A percentile compares a stretch with the other conserved stretches of the same genome.
phyloP scores from a whole-genome alignment of 352 stramenopile genomes.

The Phytophthora ohioensis region DNA sequence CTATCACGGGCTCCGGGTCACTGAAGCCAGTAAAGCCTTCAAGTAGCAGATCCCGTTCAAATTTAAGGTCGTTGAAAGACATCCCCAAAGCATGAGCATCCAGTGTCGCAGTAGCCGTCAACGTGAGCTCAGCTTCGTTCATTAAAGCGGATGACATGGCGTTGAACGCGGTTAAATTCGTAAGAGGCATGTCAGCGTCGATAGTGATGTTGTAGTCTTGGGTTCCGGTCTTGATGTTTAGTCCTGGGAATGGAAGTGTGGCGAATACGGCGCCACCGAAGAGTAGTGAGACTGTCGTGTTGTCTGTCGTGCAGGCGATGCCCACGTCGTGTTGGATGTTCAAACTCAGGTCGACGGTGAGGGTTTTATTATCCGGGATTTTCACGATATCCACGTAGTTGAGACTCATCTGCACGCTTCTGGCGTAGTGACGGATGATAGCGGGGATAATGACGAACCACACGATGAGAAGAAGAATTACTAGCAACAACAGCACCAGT shows the following conservation, averaged over 20 bases:
- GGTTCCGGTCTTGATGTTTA: slow-evolving; percentile 49
- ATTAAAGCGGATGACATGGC: slow-evolving; percentile 50
- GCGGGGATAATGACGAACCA: slow-evolving; percentile 69
- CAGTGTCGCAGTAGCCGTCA: slow-evolving; percentile 46
- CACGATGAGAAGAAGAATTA: slow-evolving; percentile 56
- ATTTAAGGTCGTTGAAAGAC: slow-evolving; percentile 52
- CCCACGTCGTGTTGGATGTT: slow-evolving; percentile 53
- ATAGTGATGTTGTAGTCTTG: slow-evolving; percentile 64
- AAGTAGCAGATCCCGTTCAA: slow-evolving; percentile 57
- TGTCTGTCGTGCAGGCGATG: slow-evolving; percentile 50
- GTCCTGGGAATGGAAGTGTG: slow-evolving; percentile 50
- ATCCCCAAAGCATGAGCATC: slow-evolving; percentile 52
- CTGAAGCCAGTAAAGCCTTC: slow-evolving; percentile 61
- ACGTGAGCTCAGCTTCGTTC: slow-evolving; percentile 44
- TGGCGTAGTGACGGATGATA: slow-evolving; percentile 59
- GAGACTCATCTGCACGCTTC: slow-evolving; percentile 58
- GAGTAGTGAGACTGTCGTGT: slow-evolving; percentile 48
- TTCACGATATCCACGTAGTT: slow-evolving; percentile 72
- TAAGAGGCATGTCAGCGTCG: slow-evolving; percentile 43
- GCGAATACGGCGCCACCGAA: slow-evolving; percentile 56
- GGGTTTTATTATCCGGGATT: slow-evolving; percentile 46
- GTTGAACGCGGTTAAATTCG: slow-evolving; percentile 52
- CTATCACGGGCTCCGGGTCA: slow-evolving; percentile 51
- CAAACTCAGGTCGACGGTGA: slow-evolving; percentile 62
- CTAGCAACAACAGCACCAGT: slow-evolving; percentile 44